Evolutionary conservation across 75 land plant genomes (phyloP), one percentile per base, ranked within the genome.

Genomic region (Larix kaempferi): DNA sequence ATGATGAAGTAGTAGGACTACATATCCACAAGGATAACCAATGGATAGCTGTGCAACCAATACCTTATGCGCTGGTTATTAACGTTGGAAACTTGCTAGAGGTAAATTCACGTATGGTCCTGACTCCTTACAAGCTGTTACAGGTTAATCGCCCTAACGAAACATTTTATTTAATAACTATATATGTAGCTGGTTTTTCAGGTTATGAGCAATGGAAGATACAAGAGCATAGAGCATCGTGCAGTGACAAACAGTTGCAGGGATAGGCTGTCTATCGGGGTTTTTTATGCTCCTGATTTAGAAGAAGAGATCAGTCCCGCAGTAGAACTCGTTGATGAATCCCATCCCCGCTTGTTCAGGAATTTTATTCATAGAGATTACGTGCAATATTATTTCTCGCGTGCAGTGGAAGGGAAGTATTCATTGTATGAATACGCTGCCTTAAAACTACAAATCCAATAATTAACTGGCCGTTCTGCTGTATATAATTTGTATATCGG

Each of bases 161-260:
- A 1, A 0, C 33, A 29, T 29, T 29, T 29, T 29, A 29, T 29
- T 29, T 29, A 29, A 29, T 29, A 29, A 1, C 1, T 29, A 29
- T 29, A 29, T 29, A 29, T 29, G 33, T 29, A 29, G 33, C 13
- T 63, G 15, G 14, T n/a, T 63, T 57, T 66, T 22, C 82, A 89
- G 88, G 80, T 86, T 60, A 81, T 85, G 83, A 86, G 73, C 52
- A 86, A 86, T 84, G 90, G 88, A 49, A 79, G 81, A 62, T 81
- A 86, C 84, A 83, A 84, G 88, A 86, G 88, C 77, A 78, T 82
- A n/a, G 78, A 83, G 52, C 90, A 89, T 75, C 74, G 88, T 12
- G 90, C 78, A 11, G 71, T 84, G 59, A 61, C 81, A 12, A 84
- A 79, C 72, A 57, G 77, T 54, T 62, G 56, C 54, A 78, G 75